phyloP scores from a whole-genome alignment of 1,284 basidiomycete species.

The Sutorius eximius region DNA sequence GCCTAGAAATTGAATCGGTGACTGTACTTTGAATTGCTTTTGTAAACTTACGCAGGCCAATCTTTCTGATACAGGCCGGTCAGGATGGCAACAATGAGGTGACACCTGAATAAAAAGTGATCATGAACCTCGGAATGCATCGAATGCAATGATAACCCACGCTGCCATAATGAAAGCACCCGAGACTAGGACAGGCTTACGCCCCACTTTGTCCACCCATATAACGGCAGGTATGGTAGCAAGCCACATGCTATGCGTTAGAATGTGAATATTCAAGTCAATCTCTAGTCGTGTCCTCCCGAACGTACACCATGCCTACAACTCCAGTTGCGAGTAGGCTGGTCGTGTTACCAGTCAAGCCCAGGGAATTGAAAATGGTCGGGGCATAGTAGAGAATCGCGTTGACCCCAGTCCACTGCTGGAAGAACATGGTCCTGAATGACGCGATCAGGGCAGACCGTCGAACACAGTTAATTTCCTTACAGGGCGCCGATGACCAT shows the following conservation, averaged over 20 bases:
- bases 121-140: background rate
- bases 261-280: background rate
- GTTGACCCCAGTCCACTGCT: conserved; percentile 67
- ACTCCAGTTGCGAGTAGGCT: conserved; percentile 78
- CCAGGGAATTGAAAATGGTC: conserved; percentile 59
- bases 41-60: conserved; percentile 46
- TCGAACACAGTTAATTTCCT: conserved; percentile 19
- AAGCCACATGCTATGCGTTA: conserved; percentile 59
- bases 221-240: conserved; percentile 74
- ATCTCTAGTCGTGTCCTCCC: background rate
- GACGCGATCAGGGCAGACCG: conserved; percentile 1
- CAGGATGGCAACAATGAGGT: conserved; percentile 62
- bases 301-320: conserved; percentile 71
- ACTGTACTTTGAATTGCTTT: background rate
- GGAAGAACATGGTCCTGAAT: conserved; percentile 69
- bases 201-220: conserved; percentile 69
- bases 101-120: conserved; percentile 41
- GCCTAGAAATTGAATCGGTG: background rate
- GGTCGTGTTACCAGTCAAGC: conserved; percentile 58
- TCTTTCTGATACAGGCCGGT: conserved; percentile 53
- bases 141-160: conserved; percentile 30
- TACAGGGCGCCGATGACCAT: conserved; percentile 59
- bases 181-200: conserved; percentile 67
- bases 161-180: conserved; percentile 71
- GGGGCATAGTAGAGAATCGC: conserved; percentile 73